Base-by-base conservation (phyloP, 2,329 filamentous ascomycete species). In the Akanthomyces uredinophilus region DNA sequence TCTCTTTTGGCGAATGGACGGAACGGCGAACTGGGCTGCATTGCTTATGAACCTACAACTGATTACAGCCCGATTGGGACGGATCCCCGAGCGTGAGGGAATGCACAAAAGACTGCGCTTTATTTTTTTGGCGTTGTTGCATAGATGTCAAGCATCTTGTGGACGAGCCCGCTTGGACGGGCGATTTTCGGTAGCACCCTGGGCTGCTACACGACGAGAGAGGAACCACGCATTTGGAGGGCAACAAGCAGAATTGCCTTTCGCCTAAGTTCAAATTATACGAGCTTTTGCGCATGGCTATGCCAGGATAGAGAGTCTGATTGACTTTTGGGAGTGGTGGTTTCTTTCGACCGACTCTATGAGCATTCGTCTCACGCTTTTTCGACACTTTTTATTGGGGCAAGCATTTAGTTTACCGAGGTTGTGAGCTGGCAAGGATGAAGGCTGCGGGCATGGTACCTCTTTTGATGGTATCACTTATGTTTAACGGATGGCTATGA, bases 1-100 rank as follows among this genome's bases (percentile, higher is more conserved):
- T 58, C 41, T 63, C 39, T 70, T 64, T 68, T 68, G 69, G 75
- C 75, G 75, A 74, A 75, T 71, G 66, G 72, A 70, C 66, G 70
- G 68, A 70, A 68, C 37, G 70, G 73, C 72, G 70, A 73, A 70
- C 66, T 64, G 69, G 72, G 67, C 60, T 67, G 69, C 67, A 70
- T 68, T 70, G 69, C 69, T 70, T 67, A 70, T 68, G 71, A 68
- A 69, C 60, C 60, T 60, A 69, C 66, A 63, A 69, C 63, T 64
- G 70, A 51, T 60, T 56, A 44, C 47, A 60, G 46, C 61, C 39
- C 41, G 53, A 43, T 50, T 46, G 59, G 37, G 53, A 43, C 58
- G 32, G 59, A 41, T 32, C 32, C 37, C 37, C 52, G 47, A 41
- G 59, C 24, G 49, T 44, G 32, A 29, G 51, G 51, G 22, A 54